Percentiles rank a stretch among this genome's conserved stretches.
These are phyloP conservation scores for Leishmania guyanensis DNA, from an alignment of 208 protist species.

Conservation along the genomic window DNA sequence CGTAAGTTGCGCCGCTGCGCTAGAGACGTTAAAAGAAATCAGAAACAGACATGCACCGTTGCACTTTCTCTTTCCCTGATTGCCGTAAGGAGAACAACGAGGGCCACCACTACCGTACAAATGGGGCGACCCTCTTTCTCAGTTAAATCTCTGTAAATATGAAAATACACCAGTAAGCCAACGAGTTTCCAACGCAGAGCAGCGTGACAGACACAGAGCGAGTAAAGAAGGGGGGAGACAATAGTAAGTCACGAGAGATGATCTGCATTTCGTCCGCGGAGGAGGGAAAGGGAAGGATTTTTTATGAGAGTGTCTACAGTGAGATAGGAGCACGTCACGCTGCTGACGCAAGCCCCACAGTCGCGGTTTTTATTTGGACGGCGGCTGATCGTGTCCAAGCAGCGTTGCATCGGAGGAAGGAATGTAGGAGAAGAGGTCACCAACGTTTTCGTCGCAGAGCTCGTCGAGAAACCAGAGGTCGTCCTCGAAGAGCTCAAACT, in stretches of 20 bases:
- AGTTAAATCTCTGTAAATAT: slow-evolving; percentile 12
- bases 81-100: background rate
- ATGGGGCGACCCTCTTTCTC: background rate
- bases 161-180: background rate
- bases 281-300: background rate
- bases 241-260: background rate
- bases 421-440: slow-evolving; percentile 72
- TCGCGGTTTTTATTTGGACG: background rate
- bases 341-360: background rate
- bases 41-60: background rate
- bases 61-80: background rate
- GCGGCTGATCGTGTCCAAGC: slow-evolving; percentile 27
- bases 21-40: too few relatives aligned
- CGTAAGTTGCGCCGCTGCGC: background rate
- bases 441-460: slow-evolving; percentile 58
- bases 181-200: background rate
- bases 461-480: slow-evolving; percentile 85
- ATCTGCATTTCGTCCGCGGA: background rate
- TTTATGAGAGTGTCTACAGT: background rate
- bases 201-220: background rate
- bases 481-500: slow-evolving; percentile 73
- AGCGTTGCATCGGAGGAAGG: slow-evolving; percentile 55
- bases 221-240: background rate
- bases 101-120: background rate
- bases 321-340: background rate